phyloP scores from a whole-genome alignment of 1,139 yeast genomes.

The Nakaseomyces nivariensis region DNA sequence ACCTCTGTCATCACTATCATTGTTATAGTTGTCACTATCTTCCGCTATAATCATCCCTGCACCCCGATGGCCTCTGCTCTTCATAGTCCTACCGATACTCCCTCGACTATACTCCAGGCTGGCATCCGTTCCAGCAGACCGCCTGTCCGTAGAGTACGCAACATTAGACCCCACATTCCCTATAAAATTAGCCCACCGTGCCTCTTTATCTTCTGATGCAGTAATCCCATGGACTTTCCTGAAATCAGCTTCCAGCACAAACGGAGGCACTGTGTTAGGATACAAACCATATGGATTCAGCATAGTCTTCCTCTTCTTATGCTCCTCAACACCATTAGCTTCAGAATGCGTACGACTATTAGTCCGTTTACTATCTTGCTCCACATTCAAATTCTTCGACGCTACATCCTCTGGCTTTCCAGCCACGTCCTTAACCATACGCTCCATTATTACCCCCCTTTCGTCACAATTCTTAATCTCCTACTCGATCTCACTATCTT shows the following conservation, averaged over 20 bases:
- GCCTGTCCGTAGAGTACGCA: conserved; percentile 16
- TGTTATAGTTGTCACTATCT: conserved; percentile 24
- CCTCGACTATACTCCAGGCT: conserved; percentile 1
- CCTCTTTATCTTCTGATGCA: conserved; percentile 7
- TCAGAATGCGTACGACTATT: background rate
- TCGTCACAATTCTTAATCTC: background rate
- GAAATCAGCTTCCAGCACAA: conserved; percentile 19
- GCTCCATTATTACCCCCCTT: background rate
- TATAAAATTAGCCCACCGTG: conserved; percentile 22
- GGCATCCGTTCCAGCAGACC: conserved; percentile 5
- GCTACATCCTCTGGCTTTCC: background rate
- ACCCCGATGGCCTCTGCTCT: background rate
- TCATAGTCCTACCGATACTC: background rate
- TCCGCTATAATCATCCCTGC: background rate
- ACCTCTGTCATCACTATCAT: conserved; percentile 22
- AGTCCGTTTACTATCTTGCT: background rate
- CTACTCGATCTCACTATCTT: background rate
- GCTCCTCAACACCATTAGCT: background rate
- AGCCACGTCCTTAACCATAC: conserved; percentile 1
- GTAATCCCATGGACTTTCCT: conserved; percentile 1
- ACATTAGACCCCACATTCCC: conserved; percentile 22
- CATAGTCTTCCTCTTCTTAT: background rate
- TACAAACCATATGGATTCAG: conserved; percentile 23
- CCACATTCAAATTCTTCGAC: background rate
- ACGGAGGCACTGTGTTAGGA: conserved; percentile 30